Evolutionary conservation across 441 rosid species (phyloP), one percentile per base, ranked within the genome.

Genomic region (Adansonia rubrostipa): DNA sequence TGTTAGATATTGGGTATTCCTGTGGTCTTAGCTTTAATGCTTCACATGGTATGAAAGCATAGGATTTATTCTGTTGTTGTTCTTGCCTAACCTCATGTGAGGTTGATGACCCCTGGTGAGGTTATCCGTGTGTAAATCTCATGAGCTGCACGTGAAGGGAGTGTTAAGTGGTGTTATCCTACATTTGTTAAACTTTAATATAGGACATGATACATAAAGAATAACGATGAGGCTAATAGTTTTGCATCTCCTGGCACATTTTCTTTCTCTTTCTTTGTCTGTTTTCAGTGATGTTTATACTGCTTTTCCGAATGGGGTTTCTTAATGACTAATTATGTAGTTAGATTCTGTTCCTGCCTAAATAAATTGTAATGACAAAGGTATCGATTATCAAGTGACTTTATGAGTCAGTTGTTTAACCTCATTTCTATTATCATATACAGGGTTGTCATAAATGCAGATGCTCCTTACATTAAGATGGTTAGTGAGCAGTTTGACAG

Each of bases 401-500:
- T 24, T 20, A 6, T 28, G 65, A 57, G 36, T 45, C 28, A 60
- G 66, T 60, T 45, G 67, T 42, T 44, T 20, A 20, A 17, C 47
- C 36, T 6, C 42, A 68, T 83, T 79, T 73, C 28, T 51, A 17
- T 77, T 28, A 66, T 80, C 75, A 76, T 51, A 53, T 94, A 82
- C 92, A 97, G 99, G 85, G 95, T 97, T 82, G 89, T 97, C 80
- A 93, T 92, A 81, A 93, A 89, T 84, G 93, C 99, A 56, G 94
- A 92, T 78, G 99, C 98, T 58, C 98, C 99, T 47, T 95, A 97
- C 80, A 94, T 95, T 81, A 97, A 97, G 90, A 97, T 97, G 99
- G 99, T 97, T 74, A 91, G 99, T 64, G 99, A 97, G 84, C 97
- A 97, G 82, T 97, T 97, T 82, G 99, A 97, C 83, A 91, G 99